phyloP scores from a whole-genome alignment of 192 early-diverging fungal genomes.

The Rhizophagus sp. region DNA sequence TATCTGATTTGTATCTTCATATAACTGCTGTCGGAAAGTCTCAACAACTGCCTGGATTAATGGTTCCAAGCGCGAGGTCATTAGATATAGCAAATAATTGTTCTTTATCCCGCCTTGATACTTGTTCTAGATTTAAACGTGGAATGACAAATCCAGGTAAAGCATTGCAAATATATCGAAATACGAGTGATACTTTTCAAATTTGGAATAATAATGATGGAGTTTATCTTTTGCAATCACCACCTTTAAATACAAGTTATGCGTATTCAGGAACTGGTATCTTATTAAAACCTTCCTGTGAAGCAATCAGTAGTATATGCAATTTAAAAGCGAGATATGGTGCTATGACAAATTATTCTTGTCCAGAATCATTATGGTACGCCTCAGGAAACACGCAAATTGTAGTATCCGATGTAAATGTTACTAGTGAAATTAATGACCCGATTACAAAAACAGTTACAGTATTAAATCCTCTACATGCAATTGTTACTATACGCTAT shows the following conservation, averaged over 20 bases:
- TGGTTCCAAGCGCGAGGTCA: not conserved
- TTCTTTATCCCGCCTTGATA: not conserved
- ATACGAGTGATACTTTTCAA: not conserved
- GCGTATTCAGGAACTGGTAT: not conserved
- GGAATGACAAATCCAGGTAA: not conserved
- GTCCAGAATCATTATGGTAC: not conserved
- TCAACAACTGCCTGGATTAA: not conserved
- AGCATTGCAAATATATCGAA: not conserved
- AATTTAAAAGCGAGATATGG: not conserved
- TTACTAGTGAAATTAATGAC: not conserved
- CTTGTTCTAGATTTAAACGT: not conserved
- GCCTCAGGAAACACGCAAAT: not conserved
- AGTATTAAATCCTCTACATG: not conserved
- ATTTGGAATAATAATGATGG: not conserved
- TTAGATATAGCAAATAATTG: constrained; percentile 7
- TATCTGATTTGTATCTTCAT: not conserved
- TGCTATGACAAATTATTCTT: not conserved
- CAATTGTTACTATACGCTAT: not conserved
- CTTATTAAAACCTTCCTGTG: not conserved
- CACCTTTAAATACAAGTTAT: not conserved
- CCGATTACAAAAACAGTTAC: too few relatives aligned
- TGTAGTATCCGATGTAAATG: not conserved
- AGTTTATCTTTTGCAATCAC: not conserved
- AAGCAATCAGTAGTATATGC: constrained; percentile 6
- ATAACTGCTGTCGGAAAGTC: not conserved